Base-by-base conservation (phyloP, 139 green algal species). In the Astrephomene gubernaculifera region DNA sequence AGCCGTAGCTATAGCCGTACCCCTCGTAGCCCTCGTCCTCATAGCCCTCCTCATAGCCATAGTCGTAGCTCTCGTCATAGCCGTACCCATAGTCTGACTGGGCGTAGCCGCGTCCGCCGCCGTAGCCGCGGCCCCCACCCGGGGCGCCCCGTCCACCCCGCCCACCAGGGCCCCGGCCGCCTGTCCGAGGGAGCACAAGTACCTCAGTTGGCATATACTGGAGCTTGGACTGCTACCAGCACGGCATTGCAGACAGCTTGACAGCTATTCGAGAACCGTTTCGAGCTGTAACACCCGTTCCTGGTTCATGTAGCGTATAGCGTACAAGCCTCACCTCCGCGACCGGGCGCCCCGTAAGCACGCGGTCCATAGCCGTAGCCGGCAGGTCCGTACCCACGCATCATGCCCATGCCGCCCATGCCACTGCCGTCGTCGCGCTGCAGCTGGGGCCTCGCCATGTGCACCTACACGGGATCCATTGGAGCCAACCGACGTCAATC, bases 401-500 rank as follows among this genome's bases (percentile, higher is more conserved):
- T 17, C 22, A 87, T 78, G 25, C 44, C 60, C 35, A 84, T 73
- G 53, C 57, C 86, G 76, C 27, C 81, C 49, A 69, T 75, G 49
- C 44, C 79, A 52, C 2, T 54, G 63, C 71, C 82, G 74, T 78
- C 82, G 79, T 86, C 69, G n/a, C 82, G 68, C 44, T 86, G 54
- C 52, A 33, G 31, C 44, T 94, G 90, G 0, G 91, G 91, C 67
- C 86, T 88, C 2, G 87, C 89, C 90, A 93, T 93, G 60, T 87
- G 83, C 29, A 92, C 86, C 91, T 94, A 84, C 80, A 71, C 1
- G 52, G 27, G n/a, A n/a, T n/a, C n/a, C n/a, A n/a, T n/a, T n/a
- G n/a, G n/a, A n/a, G n/a, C n/a, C n/a, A n/a, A n/a, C n/a, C n/a
- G n/a, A n/a, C n/a, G n/a, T n/a, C n/a, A n/a, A n/a, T n/a, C n/a